Conservation (phyloP, 257 asterid genomes). For the Fraxinus anomala region DNA sequence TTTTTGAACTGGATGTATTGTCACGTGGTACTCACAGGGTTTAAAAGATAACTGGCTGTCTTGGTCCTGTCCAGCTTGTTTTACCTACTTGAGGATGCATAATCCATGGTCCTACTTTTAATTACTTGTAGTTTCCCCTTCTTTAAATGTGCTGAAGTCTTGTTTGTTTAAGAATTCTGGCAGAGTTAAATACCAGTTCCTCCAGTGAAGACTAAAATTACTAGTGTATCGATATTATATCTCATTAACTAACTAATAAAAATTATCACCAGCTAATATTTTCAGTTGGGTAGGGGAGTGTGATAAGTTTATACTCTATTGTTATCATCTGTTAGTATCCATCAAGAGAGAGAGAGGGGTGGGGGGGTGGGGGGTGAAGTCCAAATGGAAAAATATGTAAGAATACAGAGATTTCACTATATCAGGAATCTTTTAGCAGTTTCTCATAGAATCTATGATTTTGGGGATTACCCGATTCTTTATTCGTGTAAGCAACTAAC, state of each 20-base stretch:
- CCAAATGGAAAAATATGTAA: neutral
- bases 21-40: neutral
- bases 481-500: neutral
- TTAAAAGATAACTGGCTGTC: neutral
- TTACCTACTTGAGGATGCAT: neutral
- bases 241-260: neutral
- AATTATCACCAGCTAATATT: neutral
- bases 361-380: neutral
- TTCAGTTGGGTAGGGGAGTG: neutral
- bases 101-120: neutral
- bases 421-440: neutral
- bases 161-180: neutral
- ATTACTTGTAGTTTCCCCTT: neutral
- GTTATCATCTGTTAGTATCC: neutral
- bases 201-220: neutral
- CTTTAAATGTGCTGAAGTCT: neutral
- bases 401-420: neutral
- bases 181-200: neutral
- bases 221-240: neutral
- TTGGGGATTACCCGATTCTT: neutral
- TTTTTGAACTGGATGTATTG: neutral
- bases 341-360: neutral
- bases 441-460: neutral
- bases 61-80: neutral
- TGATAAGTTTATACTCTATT: neutral